Percentiles rank a stretch among this genome's conserved stretches.
These are phyloP conservation scores for Berkeleyomyces rouxiae DNA, from an alignment of 2,329 filamentous ascomycete genomes.

Conservation along the genomic window DNA sequence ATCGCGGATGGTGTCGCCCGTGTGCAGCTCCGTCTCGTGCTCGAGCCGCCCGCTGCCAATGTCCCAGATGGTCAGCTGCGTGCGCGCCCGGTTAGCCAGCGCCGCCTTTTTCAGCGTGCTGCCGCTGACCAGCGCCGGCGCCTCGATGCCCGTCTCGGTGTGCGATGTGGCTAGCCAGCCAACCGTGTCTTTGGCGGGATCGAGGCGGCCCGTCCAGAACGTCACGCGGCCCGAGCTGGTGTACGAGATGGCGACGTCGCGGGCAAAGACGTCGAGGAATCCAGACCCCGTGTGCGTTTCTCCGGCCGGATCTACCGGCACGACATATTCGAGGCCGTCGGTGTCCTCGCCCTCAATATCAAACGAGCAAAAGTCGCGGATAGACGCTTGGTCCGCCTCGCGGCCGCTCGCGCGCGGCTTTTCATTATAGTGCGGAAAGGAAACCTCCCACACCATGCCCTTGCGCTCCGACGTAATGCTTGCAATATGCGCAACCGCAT, in stretches of 20 bases:
- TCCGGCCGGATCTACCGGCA: constrained; percentile 78
- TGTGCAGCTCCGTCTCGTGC: constrained; percentile 58
- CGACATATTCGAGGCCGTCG: constrained; percentile 46
- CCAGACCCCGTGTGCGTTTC: constrained; percentile 53
- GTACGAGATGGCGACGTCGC: constrained; percentile 75
- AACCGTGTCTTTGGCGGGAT: constrained; percentile 39
- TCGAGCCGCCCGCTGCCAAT: constrained; percentile 67
- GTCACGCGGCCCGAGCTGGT: constrained; percentile 56
- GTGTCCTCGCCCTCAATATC: constrained; percentile 41
- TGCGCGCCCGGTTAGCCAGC: constrained; percentile 56
- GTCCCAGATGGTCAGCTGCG: constrained; percentile 80
- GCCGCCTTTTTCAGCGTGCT: constrained; percentile 79
- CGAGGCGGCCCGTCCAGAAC: constrained; percentile 71
- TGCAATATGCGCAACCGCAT: constrained; percentile 52
- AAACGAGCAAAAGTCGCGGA: constrained; percentile 56
- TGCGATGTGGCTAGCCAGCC: constrained; percentile 73
- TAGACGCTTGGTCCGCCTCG: constrained; percentile 16
- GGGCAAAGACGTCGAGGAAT: constrained; percentile 72
- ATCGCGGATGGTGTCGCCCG: constrained; percentile 61
- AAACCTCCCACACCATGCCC: constrained; percentile 68
- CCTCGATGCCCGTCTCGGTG: constrained; percentile 58
- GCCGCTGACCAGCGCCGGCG: constrained; percentile 65
- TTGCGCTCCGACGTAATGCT: constrained; percentile 64
- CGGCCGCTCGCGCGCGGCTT: constrained; percentile 8
- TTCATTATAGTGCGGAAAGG: constrained; percentile 34